Evolutionary conservation across 2,329 filamentous ascomycete genomes (phyloP).

Genomic region (Beauveria sp.): DNA sequence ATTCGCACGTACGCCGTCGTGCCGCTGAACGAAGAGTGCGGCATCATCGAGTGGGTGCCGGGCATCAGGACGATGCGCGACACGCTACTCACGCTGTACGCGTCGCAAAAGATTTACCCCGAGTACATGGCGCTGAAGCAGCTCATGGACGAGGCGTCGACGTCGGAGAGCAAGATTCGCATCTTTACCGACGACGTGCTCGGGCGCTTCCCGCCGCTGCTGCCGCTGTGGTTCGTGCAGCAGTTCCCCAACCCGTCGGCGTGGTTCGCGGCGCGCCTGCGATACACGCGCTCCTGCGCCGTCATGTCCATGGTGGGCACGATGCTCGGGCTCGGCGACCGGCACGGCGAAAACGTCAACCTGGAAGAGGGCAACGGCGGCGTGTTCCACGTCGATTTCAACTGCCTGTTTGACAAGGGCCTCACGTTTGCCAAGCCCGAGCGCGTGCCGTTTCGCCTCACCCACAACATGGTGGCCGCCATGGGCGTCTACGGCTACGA

Average conservation of each 20-base stretch:
- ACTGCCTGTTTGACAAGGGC: slow-evolving; percentile 98
- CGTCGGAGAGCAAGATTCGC: slow-evolving; percentile 50
- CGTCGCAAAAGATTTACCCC: slow-evolving; percentile 59
- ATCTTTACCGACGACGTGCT: slow-evolving; percentile 64
- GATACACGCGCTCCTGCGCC: slow-evolving; percentile 87
- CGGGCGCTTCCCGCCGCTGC: slow-evolving; percentile 67
- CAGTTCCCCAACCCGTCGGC: slow-evolving; percentile 87
- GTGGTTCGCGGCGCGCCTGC: slow-evolving; percentile 84
- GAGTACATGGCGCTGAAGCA: slow-evolving; percentile 62
- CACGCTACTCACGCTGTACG: slow-evolving; percentile 73
- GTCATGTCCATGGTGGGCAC: slow-evolving; percentile 99
- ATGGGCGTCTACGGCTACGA: slow-evolving; percentile 95
- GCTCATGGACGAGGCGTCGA: slow-evolving; percentile 55
- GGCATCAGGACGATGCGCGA: slow-evolving; percentile 91
- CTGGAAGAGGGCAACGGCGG: slow-evolving; percentile 91
- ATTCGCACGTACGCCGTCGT: slow-evolving; percentile 97
- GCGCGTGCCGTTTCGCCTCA: slow-evolving; percentile 88
- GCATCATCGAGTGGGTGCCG: slow-evolving; percentile 97
- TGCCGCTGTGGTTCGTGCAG: slow-evolving; percentile 92
- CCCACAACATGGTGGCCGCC: slow-evolving; percentile 96
- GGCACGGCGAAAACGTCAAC: slow-evolving; percentile 94
- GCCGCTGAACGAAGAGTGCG: slow-evolving; percentile 93
- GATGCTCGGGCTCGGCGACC: slow-evolving; percentile 85
- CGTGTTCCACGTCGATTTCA: slow-evolving; percentile 97
- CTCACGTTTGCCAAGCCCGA: slow-evolving; percentile 93